phyloP scores from a whole-genome alignment of 805 yeast species.

The Ogataea philodendri region DNA sequence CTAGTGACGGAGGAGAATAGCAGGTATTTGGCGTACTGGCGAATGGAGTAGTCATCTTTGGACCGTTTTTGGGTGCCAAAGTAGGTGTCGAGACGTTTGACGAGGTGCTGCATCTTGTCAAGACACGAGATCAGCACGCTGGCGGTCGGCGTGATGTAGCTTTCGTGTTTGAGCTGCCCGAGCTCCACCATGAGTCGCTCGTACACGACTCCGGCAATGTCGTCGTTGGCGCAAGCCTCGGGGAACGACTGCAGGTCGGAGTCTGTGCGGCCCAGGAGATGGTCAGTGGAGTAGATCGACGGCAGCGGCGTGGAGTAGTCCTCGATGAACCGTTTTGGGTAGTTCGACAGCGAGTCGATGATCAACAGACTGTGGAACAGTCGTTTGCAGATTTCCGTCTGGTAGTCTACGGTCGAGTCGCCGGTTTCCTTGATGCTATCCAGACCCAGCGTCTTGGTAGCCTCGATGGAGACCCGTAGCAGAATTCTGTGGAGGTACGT shows the following conservation, averaged over 20 bases:
- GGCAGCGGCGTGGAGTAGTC: conserved; percentile 25
- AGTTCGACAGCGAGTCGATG: conserved; percentile 27
- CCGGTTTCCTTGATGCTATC: conserved; percentile 7
- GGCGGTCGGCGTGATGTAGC: conserved; percentile 12
- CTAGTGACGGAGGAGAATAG: conserved; percentile 26
- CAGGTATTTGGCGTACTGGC: conserved; percentile 22
- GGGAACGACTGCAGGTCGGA: conserved; percentile 4
- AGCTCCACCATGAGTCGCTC: conserved; percentile 23
- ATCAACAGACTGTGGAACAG: conserved; percentile 28
- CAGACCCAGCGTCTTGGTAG: conserved; percentile 19
- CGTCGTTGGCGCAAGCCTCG: conserved; percentile 17
- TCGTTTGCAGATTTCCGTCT: conserved; percentile 24
- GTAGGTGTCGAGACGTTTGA: conserved; percentile 11
- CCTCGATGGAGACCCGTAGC: conserved; percentile 21
- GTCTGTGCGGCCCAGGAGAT: conserved; percentile 10
- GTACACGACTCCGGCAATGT: conserved; percentile 23
- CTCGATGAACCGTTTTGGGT: conserved; percentile 23
- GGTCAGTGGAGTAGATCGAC: conserved; percentile 15
- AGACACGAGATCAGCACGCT: conserved; percentile 13
- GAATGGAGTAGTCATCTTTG: conserved; percentile 11
- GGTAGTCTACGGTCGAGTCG: conserved; percentile 12
- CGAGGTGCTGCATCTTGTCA: conserved; percentile 16
- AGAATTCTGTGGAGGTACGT: conserved; percentile 23
- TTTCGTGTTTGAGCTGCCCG: conserved; percentile 24
- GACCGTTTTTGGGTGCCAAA: conserved; percentile 10